Evolutionary conservation across 768 basidiomycete species (phyloP).

Genomic region (Suillus subluteus): DNA sequence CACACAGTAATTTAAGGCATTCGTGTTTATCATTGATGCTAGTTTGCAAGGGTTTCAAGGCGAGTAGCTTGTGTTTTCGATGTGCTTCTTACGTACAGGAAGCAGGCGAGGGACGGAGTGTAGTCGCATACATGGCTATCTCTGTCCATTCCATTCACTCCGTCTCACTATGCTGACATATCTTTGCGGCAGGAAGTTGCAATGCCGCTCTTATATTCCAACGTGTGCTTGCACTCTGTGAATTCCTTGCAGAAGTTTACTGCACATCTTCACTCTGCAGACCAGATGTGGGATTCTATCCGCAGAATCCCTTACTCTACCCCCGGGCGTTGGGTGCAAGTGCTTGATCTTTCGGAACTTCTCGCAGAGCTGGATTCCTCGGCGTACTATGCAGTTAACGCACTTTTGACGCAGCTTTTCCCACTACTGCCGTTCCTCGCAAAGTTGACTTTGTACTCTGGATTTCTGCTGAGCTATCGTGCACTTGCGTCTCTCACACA

Average conservation of each 20-base stretch:
- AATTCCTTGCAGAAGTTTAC: slow-evolving; percentile 58
- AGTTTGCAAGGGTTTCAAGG: slow-evolving; percentile 45
- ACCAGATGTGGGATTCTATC: slow-evolving; percentile 87
- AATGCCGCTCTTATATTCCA: slow-evolving; percentile 68
- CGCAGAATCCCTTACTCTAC: slow-evolving; percentile 85
- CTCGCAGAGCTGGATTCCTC: slow-evolving; percentile 42
- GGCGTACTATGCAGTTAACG: slow-evolving; percentile 61
- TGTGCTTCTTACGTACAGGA: slow-evolving; percentile 10
- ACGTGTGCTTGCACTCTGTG: slow-evolving; percentile 48
- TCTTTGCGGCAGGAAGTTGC: slow-evolving; percentile 56
- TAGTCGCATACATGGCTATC: slow-evolving; percentile 2
- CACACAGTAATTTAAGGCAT: slow-evolving; percentile 15
- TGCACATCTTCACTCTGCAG: slow-evolving; percentile 59
- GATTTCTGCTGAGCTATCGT: slow-evolving; percentile 63
- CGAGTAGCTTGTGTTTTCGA: slow-evolving; percentile 26
- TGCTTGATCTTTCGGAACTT: slow-evolving; percentile 69
- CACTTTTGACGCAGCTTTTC: slow-evolving; percentile 64
- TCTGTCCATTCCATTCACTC: slow-evolving; percentile 9
- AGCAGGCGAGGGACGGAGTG: slow-evolving; percentile 10
- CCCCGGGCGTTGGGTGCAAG: slow-evolving; percentile 86
- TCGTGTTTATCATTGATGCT: slow-evolving; percentile 35
- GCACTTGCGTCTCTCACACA: slow-evolving; percentile 54
- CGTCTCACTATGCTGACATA: slow-evolving; percentile 19
- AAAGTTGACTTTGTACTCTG: slow-evolving; percentile 54
- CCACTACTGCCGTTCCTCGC: slow-evolving; percentile 69